Evolutionary conservation across 2,329 filamentous ascomycete genomes (phyloP), one percentile per base, ranked within the genome.

Genomic region (Cladosporium austrohemisphaericum): DNA sequence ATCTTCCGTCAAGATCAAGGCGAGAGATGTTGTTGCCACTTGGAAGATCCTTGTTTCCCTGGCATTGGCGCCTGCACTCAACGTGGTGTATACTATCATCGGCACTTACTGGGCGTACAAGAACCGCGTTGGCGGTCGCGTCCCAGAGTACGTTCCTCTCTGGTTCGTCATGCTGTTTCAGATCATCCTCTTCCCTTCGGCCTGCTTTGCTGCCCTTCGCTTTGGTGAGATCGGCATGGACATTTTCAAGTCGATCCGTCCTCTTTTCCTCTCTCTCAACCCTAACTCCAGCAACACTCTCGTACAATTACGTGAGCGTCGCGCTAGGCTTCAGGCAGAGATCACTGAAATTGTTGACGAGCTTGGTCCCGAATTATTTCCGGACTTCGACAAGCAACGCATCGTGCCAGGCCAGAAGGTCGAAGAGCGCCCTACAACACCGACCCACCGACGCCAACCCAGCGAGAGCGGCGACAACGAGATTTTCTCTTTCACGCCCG

Each of bases 161-260:
- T 95, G 85, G 81, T 66, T 82, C 18, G 79, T 94, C 9, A 83
- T 91, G 55, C 66, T 88, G 8, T 79, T 82, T 31, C 86, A 90
- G 41, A 84, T 88, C 72, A 76, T 88, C 40, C 73, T 94, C 57
- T 95, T 95, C 75, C 86, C 91, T 5, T 79, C 83, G 19, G 86
- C 96, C 60, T 96, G 91, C 0, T 96, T 95, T 67, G 91, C 90
- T 4, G 89, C 93, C 5, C 82, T 98, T 45, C 85, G 93, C 9
- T 95, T 97, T 57, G 93, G 93, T 38, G 93, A 98, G 71, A 85
- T 95, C n/a, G 93, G 92, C 45, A 96, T 98, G 90, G 93, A 98
- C 65, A 96, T 98, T 49, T 75, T 93, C 72, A 98, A 97, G 71
- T 97, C 92, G 0, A 78, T 98, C 13, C 82, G 89, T 8, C 93